A percentile compares a stretch with the other conserved stretches of the same genome.
Evolutionary conservation across 75 land plant genomes (phyloP).

Genomic region (Chamaecyparis obtusa): DNA sequence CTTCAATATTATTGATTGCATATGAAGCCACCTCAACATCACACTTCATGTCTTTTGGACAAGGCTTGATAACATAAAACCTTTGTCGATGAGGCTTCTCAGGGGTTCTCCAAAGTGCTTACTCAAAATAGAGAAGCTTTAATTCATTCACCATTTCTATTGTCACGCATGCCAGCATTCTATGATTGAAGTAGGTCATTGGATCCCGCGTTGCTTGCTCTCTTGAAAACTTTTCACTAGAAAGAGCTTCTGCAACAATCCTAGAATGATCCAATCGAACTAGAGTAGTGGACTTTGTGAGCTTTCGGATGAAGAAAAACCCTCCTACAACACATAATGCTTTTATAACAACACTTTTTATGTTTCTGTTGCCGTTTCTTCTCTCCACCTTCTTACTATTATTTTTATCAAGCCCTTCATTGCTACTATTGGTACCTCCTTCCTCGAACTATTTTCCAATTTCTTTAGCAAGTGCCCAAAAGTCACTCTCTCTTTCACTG

Average conservation of each 20-base stretch:
- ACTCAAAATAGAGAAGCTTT: too few species aligned
- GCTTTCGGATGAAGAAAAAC: neutral
- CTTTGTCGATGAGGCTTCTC: too few species aligned
- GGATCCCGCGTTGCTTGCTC: conserved; percentile 4
- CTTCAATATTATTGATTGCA: too few species aligned
- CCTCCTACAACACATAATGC: neutral
- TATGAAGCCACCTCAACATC: too few species aligned
- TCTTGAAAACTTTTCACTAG: neutral
- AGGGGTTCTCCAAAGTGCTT: too few species aligned
- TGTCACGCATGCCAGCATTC: too few species aligned
- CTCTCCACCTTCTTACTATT: neutral
- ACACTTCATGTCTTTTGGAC: too few species aligned
- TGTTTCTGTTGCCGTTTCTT: neutral
- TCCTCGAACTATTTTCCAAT: too few species aligned
- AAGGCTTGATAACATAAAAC: too few species aligned
- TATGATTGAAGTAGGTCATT: neutral
- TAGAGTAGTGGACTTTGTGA: neutral
- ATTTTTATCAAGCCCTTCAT: neutral
- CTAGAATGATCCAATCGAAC: neutral
- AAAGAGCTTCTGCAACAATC: conserved; percentile 1
- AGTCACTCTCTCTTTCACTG: too few species aligned
- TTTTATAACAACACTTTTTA: neutral
- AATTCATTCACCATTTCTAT: too few species aligned
- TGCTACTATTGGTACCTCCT: neutral
- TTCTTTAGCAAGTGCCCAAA: too few species aligned